Percentiles rank a stretch among this genome's conserved stretches.
These are phyloP conservation scores for Aspergillus ochraceus DNA, from an alignment of 2,329 filamentous ascomycete genomes.

Conservation along the genomic window DNA sequence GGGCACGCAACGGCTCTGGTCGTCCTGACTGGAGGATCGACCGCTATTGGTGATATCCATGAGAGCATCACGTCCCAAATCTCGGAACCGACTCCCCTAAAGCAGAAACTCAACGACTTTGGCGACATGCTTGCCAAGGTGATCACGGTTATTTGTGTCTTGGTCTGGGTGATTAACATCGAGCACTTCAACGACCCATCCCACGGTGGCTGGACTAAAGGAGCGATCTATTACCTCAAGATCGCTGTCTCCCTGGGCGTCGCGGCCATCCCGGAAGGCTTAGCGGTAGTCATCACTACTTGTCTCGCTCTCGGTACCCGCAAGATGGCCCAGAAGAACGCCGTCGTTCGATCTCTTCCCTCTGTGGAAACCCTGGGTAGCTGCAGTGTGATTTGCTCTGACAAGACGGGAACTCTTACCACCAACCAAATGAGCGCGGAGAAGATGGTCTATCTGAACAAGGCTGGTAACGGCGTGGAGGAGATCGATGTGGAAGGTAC, in stretches of 20 bases:
- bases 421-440: constrained; percentile 99
- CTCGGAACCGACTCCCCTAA: constrained; percentile 92
- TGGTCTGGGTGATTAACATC: constrained; percentile 98
- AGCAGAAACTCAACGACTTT: constrained; percentile 98
- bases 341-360: constrained; percentile 90
- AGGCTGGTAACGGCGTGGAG: constrained; percentile 71
- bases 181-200: constrained; percentile 93
- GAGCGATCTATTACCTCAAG: constrained; percentile 98
- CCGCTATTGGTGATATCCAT: constrained; percentile 97
- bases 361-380: constrained; percentile 97
- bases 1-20: constrained; percentile 91
- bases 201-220: constrained; percentile 92
- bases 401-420: constrained; percentile 97
- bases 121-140: constrained; percentile 96
- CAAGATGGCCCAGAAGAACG: constrained; percentile 99
- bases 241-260: constrained; percentile 98
- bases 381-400: constrained; percentile 99
- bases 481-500: constrained; percentile 90
- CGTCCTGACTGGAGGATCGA: constrained; percentile 82
- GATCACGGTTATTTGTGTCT: constrained; percentile 92
- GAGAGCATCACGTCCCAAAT: constrained; percentile 98
- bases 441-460: constrained; percentile 81
- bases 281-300: constrained; percentile 98
- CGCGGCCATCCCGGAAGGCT: constrained; percentile 93
- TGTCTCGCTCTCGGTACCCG: constrained; percentile 93